These are phyloP conservation scores for Pelagomonas calceolata DNA, from an alignment of 108 stramenopile species.

Conservation along the genomic window DNA sequence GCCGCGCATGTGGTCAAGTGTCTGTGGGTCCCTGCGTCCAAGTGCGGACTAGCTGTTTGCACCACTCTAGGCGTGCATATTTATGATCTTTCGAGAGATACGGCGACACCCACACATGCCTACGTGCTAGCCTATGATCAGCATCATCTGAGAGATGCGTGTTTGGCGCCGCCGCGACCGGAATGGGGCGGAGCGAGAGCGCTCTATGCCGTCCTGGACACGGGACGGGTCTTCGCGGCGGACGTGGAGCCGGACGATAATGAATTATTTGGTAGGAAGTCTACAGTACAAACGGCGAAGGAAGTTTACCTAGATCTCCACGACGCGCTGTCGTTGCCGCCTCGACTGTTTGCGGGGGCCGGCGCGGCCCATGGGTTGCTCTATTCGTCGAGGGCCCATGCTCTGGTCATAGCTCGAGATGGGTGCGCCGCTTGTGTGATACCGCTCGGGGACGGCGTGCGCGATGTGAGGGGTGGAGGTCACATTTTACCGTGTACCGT, in stretches of 20 bases:
- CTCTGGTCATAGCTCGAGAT: background rate
- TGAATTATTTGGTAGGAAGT: no score
- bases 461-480: no score
- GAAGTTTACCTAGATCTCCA: background rate
- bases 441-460: background rate
- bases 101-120: background rate
- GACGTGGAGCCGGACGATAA: background rate
- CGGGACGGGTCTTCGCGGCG: background rate
- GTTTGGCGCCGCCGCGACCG: background rate
- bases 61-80: background rate
- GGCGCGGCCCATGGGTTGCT: background rate
- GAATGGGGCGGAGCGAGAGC: background rate
- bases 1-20: background rate
- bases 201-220: background rate
- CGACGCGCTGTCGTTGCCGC: background rate
- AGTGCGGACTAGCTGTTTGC: background rate
- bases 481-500: background rate
- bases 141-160: background rate
- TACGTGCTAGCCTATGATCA: background rate
- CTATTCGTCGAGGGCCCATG: background rate
- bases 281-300: no score
- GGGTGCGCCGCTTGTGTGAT: background rate
- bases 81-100: background rate
- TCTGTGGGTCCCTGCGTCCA: background rate
- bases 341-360: no score